Conservation (phyloP, 2,329 filamentous ascomycete species). For the Lomentospora prolificans region DNA sequence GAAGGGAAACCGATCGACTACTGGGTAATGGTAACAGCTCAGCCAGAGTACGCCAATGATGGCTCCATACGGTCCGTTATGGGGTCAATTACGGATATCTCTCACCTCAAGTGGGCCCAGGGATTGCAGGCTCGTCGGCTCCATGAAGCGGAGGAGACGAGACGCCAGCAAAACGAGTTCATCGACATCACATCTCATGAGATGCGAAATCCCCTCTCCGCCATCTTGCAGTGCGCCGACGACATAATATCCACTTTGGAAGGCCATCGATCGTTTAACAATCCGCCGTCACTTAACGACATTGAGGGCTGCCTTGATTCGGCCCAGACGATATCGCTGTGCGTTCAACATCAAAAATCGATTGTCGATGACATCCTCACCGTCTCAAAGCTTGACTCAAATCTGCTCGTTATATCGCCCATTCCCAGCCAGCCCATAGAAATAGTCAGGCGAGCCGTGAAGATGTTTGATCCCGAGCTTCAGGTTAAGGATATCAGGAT, state of each 20-base stretch:
- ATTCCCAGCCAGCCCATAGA: constrained; percentile 59
- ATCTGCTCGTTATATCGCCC: constrained; percentile 59
- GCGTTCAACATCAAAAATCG: constrained; percentile 67
- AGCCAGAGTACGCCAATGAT: constrained; percentile 56
- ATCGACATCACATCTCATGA: constrained; percentile 68
- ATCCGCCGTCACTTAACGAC: too few relatives aligned
- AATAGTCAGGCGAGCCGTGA: constrained; percentile 58
- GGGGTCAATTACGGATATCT: constrained; percentile 76
- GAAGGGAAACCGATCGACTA: constrained; percentile 45
- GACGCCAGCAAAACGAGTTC: constrained; percentile 61
- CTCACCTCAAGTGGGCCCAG: constrained; percentile 76
- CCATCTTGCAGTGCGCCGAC: constrained; percentile 67
- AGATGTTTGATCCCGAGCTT: constrained; percentile 72
- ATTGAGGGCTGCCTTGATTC: constrained; percentile 56
- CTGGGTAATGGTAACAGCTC: constrained; percentile 70
- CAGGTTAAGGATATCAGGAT: constrained; percentile 62
- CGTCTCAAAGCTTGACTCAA: constrained; percentile 62
- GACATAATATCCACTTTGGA: constrained; percentile 50
- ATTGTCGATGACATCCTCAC: constrained; percentile 61
- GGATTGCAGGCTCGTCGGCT: constrained; percentile 67
- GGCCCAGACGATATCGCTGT: constrained; percentile 69
- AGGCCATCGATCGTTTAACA: constrained; percentile 28
- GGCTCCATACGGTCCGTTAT: constrained; percentile 66
- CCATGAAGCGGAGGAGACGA: constrained; percentile 72
- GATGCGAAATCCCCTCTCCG: constrained; percentile 67